Evolutionary conservation across 1,139 yeast species (phyloP), one percentile per base, ranked within the genome.

Genomic region (Hansenula sp.): DNA sequence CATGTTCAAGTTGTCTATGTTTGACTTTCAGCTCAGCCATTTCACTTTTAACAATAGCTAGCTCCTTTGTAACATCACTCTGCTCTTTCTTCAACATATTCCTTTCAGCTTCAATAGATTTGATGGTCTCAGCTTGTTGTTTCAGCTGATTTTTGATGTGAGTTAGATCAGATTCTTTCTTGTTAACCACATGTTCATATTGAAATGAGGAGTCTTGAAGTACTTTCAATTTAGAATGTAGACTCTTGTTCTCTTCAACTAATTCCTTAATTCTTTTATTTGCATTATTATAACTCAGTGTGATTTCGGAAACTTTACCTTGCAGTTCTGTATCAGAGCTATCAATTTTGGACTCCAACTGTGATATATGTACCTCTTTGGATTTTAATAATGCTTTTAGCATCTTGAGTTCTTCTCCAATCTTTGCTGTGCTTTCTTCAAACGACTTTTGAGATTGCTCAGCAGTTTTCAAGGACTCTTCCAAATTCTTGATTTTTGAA

Each of bases 171-270:
- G 56, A 53, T 44, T 71, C 74, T 48, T 70, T 74, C 32, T 59
- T 55, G 17, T 57, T 53, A 38, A 72, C 54, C 31, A 67, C 65
- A 13, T 60, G 60, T 38, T 60, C 70, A 41, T 67, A 62, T 36
- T 66, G 68, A 2, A 61, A 50, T 10, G 71, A 63, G 2, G 73
- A 67, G 24, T 59, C 60, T 42, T 69, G 69, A 13, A 70, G 54
- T 3, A 61, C 53, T 40, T 65, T 57, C 37, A 74, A 47, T 60
- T 73, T 65, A 37, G 57, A 49, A 45, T 69, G 58, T 21, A 81
- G 62, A 17, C 63, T 68, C 18, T 65, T 63, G 54, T 81, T 82
- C 52, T 79, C 86, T 8, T 60, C 61, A 11, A 74, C 65, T 33
- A 81, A 64, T 12, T 71, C 68, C 46, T 71, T 68, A 39, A 76